These are phyloP conservation scores for Penicillium odoratum DNA, from an alignment of 495 filamentous ascomycete species.

Conservation along the genomic window DNA sequence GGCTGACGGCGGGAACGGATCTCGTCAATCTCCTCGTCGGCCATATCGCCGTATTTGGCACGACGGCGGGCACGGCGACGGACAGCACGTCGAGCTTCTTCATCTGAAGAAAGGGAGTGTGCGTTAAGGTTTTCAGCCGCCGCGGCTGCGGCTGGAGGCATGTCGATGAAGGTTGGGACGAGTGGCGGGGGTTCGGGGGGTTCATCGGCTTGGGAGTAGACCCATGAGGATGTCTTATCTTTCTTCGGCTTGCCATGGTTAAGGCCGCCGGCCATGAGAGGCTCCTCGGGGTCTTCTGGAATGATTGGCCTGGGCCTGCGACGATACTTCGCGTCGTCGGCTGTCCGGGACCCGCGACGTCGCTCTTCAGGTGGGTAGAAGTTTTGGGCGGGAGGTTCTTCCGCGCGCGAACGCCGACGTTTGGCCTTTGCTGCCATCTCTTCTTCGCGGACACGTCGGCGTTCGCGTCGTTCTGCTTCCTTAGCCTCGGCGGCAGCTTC, in stretches of 20 bases:
- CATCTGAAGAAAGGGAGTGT: conserved; percentile 44
- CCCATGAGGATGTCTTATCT: conserved; percentile 63
- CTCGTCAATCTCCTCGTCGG: conserved; percentile 45
- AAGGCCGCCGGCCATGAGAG: conserved; percentile 32
- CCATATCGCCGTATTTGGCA: conserved; percentile 40
- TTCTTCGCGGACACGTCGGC: conserved; percentile 39
- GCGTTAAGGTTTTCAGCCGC: conserved; percentile 21
- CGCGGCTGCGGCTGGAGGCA: conserved; percentile 37
- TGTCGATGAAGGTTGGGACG: conserved; percentile 55
- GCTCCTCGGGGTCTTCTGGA: conserved; percentile 19
- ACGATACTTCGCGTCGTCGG: conserved; percentile 31
- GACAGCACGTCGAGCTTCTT: conserved; percentile 40
- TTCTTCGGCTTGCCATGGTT: conserved; percentile 25
- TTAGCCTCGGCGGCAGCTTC: conserved; percentile 40
- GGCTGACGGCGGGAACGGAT: conserved; percentile 32
- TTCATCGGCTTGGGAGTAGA: conserved; percentile 54
- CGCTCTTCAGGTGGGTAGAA: conserved; percentile 22
- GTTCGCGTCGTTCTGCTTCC: conserved; percentile 42
- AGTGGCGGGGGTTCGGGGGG: conserved; percentile 60
- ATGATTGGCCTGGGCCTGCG: conserved; percentile 30
- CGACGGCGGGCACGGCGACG: conserved; percentile 39
- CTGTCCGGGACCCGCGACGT: conserved; percentile 25
- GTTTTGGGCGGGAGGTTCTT: conserved; percentile 26
- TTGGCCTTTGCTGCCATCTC: conserved; percentile 37
- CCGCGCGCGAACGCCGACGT: conserved; percentile 36